phyloP scores from a whole-genome alignment of 164 flowering plant species.

The Liquidambar formosana region DNA sequence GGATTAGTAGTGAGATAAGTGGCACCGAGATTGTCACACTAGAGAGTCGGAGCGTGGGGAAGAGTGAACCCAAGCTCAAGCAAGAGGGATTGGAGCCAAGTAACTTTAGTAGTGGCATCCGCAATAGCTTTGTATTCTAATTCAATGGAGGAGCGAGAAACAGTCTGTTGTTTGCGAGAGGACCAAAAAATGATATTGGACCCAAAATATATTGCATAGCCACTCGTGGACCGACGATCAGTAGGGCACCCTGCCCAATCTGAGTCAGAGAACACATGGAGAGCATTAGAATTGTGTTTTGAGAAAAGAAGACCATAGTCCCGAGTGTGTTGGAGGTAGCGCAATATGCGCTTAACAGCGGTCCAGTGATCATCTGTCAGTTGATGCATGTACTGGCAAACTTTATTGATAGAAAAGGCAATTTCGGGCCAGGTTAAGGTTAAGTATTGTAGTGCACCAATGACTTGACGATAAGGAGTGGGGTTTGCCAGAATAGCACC shows the following conservation, averaged over 20 bases:
- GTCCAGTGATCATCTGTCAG: neutral
- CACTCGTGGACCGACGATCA: neutral
- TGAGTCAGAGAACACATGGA: neutral
- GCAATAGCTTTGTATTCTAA: neutral
- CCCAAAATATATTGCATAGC: neutral
- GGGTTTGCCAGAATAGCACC: no score
- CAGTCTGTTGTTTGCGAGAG: neutral
- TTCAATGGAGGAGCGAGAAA: neutral
- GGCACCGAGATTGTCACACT: neutral
- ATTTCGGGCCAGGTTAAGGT: neutral
- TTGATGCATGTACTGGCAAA: neutral
- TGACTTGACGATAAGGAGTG: no score
- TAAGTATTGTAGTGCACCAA: no score
- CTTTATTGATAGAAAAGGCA: neutral
- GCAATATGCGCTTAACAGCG: neutral
- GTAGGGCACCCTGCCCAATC: neutral
- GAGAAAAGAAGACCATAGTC: neutral
- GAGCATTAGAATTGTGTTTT: no score
- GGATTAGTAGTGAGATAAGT: neutral
- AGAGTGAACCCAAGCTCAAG: neutral
- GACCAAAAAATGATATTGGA: neutral
- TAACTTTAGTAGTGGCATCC: neutral
- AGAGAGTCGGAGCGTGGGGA: neutral
- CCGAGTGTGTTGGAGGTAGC: neutral
- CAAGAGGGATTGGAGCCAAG: neutral